These are phyloP conservation scores for Apiospora phragmitis DNA, from an alignment of 2,329 filamentous ascomycete species.

Conservation along the genomic window DNA sequence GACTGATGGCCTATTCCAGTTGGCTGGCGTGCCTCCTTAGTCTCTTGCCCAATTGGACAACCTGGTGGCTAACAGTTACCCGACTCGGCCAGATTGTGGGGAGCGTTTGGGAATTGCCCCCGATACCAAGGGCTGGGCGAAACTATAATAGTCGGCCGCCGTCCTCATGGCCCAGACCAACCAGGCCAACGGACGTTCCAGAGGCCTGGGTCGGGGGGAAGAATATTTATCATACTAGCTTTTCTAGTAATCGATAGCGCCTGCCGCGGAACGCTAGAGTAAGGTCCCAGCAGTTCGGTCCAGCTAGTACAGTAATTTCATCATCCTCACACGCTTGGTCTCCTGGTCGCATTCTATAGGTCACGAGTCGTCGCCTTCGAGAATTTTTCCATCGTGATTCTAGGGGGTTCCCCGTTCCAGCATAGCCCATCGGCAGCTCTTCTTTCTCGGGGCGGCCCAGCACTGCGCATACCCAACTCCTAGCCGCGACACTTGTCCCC, in stretches of 20 bases:
- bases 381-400: neutral
- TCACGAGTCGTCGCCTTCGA: constrained; percentile 4
- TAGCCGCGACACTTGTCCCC: neutral
- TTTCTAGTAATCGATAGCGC: neutral
- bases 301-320: neutral
- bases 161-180: neutral
- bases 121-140: neutral
- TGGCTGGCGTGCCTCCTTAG: neutral
- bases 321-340: neutral
- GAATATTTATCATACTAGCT: neutral
- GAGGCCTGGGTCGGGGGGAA: neutral
- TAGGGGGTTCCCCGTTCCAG: neutral
- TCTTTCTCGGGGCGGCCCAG: neutral
- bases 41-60: neutral
- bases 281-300: neutral
- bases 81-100: neutral
- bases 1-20: neutral
- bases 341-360: neutral
- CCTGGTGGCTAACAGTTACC: neutral
- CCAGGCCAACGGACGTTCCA: neutral
- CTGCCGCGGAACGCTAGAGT: neutral
- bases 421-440: neutral
- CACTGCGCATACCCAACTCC: neutral
- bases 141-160: neutral
- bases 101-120: neutral